Evolutionary conservation across 306 rosid genomes (phyloP), one percentile per base, ranked within the genome.

Genomic region (Rosa rugosa): DNA sequence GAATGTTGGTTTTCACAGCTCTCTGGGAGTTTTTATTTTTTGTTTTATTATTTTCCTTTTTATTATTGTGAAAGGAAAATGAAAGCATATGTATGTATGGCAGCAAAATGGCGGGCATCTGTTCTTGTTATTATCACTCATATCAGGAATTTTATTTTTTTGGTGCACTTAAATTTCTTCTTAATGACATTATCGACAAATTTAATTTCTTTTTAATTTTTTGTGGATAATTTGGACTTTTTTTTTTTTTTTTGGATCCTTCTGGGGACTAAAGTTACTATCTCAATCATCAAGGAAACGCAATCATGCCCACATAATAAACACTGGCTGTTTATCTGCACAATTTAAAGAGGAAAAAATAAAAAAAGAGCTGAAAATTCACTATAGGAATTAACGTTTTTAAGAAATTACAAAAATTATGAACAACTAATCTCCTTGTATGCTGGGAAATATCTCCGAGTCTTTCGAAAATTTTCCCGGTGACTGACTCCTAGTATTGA

Each of bases 101-200:
- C 63, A 46, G 40, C 44, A 72, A 65, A 63, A 27, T 79, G 83
- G 83, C 82, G 74, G 73, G 64, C 79, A n/a, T 22, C 53, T 80
- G 77, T 14, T 27, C 62, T 25, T 71, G 22, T 49, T 75, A 23
- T 16, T 4, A 9, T 46, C 59, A 16, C 41, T 14, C 44, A 36
- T 65, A 7, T 3, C 8, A 5, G 57, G 25, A 5, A 20, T 53
- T 73, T 73, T 1, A 3, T 40, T 68, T 68, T 68, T 68, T 67
- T 20, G 22, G 16, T 14, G 34, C 44, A 53, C 10, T 72, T 36
- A 3, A 36, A 66, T 36, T 36, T 66, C 23, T 40, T 10, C 23
- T n/a, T 36, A 53, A 50, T 36, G 6, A 11, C 34, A 20, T 16
- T 10, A 53, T 59, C 17, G 56, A 56, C 45, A 16, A 41, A 40